Evolutionary conservation across 805 yeast genomes (phyloP).

Genomic region (Metahyphopichia silvanorum): DNA sequence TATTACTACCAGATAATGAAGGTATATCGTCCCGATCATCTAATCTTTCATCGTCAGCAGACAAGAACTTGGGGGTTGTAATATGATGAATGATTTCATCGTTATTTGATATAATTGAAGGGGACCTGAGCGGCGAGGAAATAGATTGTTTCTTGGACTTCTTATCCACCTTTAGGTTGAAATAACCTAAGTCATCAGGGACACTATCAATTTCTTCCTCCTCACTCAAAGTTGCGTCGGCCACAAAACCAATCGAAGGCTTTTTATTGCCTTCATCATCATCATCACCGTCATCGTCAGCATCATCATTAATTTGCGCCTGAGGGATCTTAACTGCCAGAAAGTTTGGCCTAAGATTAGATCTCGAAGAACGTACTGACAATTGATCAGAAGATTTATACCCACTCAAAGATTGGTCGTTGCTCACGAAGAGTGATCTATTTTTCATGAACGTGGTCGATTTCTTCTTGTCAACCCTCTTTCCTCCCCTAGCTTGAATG

Average conservation of each 20-base stretch:
- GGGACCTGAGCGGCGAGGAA: slow-evolving; percentile 14
- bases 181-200: slow-evolving; percentile 4
- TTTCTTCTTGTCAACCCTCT: too few species aligned
- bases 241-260: slow-evolving; percentile 61
- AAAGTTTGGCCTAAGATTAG: slow-evolving; percentile 55
- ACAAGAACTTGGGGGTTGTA: slow-evolving; percentile 31
- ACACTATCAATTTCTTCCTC: slow-evolving; percentile 1
- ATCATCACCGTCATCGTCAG: slow-evolving; percentile 63
- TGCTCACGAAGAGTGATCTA: too few species aligned
- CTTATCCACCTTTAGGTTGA: slow-evolving; percentile 6
- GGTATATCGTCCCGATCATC: slow-evolving; percentile 15
- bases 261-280: slow-evolving; percentile 65
- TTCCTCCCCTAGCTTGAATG: slow-evolving; percentile 1
- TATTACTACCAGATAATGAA: slow-evolving; percentile 9
- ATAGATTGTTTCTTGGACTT: slow-evolving; percentile 3
- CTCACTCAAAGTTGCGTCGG: slow-evolving; percentile 29
- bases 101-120: slow-evolving; percentile 33
- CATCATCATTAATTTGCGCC: slow-evolving; percentile 64
- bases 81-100: slow-evolving; percentile 34
- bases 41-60: too few species aligned
- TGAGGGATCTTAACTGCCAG: slow-evolving; percentile 71
- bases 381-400: slow-evolving; percentile 21
- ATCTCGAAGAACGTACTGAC: slow-evolving; percentile 30
- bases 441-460: too few species aligned
- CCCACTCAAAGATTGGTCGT: too few species aligned